Evolutionary conservation across 139 green algal species (phyloP).

Genomic region (Chlorella sp.): DNA sequence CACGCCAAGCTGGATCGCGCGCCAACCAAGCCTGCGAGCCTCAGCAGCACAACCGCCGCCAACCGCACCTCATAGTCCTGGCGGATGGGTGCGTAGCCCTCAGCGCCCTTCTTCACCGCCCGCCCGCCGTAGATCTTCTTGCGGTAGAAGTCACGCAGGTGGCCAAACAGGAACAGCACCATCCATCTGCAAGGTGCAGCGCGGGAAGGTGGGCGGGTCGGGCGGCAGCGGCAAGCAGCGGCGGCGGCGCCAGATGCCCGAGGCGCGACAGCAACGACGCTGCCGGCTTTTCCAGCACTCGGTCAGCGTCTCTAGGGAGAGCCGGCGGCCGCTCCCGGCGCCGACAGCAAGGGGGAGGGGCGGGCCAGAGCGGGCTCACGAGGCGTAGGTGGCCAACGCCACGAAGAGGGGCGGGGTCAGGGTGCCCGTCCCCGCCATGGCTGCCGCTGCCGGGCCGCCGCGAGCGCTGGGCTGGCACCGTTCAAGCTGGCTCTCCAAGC

Average conservation of each 20-base stretch:
- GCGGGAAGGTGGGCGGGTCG: not conserved
- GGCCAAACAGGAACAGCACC: constrained; percentile 81
- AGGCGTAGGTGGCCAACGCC: constrained; percentile 43
- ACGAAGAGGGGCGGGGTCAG: constrained; percentile 41
- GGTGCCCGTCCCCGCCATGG: constrained; percentile 53
- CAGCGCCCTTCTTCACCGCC: not conserved
- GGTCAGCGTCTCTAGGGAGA: not conserved
- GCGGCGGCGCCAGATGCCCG: not conserved
- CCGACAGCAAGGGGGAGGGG: too few relatives aligned
- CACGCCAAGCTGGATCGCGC: too few relatives aligned
- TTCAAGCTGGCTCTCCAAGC: too few relatives aligned
- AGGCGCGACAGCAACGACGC: not conserved
- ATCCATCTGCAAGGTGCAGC: constrained; percentile 59
- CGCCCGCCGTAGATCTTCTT: constrained; percentile 27
- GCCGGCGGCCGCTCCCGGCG: too few relatives aligned
- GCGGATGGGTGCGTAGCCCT: constrained; percentile 92
- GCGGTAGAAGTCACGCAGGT: constrained; percentile 84
- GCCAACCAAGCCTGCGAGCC: too few relatives aligned
- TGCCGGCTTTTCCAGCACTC: too few relatives aligned
- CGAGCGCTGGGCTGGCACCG: too few relatives aligned
- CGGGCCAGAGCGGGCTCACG: not conserved
- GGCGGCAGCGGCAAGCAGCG: not conserved
- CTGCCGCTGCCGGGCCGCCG: not conserved
- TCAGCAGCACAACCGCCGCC: too few relatives aligned
- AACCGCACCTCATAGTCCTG: constrained; percentile 76